Evolutionary conservation across 495 filamentous ascomycete species (phyloP).

Genomic region (Aspergillus sclerotiicarbonarius): DNA sequence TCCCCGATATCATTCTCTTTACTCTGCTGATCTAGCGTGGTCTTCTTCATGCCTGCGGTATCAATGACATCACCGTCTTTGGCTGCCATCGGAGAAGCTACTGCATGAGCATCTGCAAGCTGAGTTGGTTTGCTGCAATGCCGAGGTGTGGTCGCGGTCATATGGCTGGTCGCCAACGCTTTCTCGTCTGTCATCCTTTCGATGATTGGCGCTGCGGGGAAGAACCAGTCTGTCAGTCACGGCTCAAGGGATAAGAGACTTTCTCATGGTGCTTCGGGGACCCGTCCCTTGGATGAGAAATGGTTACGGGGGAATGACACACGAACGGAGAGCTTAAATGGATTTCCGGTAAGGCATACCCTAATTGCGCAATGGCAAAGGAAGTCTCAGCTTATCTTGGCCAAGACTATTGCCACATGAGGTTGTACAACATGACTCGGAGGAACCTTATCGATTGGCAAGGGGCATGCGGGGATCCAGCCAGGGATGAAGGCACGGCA

Average conservation of each 20-base stretch:
- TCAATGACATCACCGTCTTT: conserved; percentile 47
- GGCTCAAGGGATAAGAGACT: not conserved
- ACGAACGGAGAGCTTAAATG: not conserved
- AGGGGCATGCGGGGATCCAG: not conserved
- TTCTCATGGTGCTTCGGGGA: not conserved
- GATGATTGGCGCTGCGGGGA: not conserved
- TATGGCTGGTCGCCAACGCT: not conserved
- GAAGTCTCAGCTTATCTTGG: not conserved
- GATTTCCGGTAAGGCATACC: not conserved
- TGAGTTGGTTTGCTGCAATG: not conserved
- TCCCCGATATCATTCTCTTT: conserved; percentile 32
- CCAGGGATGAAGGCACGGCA: not conserved
- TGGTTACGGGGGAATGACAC: not conserved
- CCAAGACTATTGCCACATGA: not conserved
- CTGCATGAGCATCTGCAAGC: not conserved
- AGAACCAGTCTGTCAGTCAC: not conserved
- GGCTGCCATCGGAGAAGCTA: not conserved
- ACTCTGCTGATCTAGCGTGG: conserved; percentile 36
- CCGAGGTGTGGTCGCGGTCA: not conserved
- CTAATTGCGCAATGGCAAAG: not conserved
- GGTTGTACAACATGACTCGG: not conserved
- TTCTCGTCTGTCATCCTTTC: not conserved
- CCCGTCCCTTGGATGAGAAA: not conserved
- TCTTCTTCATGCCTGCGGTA: conserved; percentile 28
- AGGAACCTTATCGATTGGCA: not conserved